Evolutionary conservation across 2,329 filamentous ascomycete genomes (phyloP).

Genomic region (Cladosporium oxysporum): DNA sequence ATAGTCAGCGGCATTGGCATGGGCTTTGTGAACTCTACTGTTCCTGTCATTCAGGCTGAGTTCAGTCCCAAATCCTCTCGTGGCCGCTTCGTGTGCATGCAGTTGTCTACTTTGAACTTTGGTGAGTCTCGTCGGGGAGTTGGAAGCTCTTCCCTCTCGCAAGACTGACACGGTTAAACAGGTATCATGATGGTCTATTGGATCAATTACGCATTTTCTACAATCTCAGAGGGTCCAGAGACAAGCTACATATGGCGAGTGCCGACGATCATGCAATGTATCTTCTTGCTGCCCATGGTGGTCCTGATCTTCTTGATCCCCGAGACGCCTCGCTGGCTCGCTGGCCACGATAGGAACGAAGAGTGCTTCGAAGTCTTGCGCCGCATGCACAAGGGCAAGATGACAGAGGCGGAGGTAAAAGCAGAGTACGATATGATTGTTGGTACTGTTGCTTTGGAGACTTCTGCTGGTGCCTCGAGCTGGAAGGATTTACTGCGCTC

Average conservation of each 20-base stretch:
- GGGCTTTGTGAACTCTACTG: constrained; percentile 49
- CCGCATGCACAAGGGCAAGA: constrained; percentile 32
- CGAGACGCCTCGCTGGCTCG: constrained; percentile 49
- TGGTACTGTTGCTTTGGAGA: constrained; percentile 31
- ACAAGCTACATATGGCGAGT: constrained; percentile 30
- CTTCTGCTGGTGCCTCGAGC: constrained; percentile 37
- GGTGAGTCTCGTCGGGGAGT: constrained; percentile 24
- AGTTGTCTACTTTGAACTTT: constrained; percentile 52
- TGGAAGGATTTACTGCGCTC: constrained; percentile 34
- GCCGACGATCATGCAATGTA: constrained; percentile 46
- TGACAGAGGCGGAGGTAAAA: constrained; percentile 30
- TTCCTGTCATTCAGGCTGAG: constrained; percentile 50
- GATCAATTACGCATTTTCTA: constrained; percentile 49
- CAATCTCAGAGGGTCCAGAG: constrained; percentile 25
- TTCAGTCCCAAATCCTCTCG: constrained; percentile 36
- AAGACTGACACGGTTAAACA: neutral
- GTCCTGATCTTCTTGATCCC: constrained; percentile 43
- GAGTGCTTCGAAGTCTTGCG: constrained; percentile 33
- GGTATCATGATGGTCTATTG: constrained; percentile 49
- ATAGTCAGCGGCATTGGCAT: constrained; percentile 49
- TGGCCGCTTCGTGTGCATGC: constrained; percentile 48
- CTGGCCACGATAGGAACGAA: constrained; percentile 36
- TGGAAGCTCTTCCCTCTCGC: neutral
- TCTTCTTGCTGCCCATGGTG: constrained; percentile 45
- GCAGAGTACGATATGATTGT: constrained; percentile 31